Evolutionary conservation across 805 yeast species (phyloP), one percentile per base, ranked within the genome.

Genomic region (Hanseniaspora opuntiae): DNA sequence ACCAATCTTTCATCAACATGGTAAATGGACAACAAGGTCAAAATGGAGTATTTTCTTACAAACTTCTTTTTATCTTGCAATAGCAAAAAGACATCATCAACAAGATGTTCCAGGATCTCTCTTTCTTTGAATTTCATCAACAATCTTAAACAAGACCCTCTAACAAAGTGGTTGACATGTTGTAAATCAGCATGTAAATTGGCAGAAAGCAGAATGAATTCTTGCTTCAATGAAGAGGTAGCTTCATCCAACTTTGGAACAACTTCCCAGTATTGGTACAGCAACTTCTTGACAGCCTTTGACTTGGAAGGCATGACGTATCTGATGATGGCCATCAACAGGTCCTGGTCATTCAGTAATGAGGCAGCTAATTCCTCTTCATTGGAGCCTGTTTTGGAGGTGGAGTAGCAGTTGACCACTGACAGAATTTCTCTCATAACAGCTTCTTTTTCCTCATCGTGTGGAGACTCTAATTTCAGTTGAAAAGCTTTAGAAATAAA

Each of bases 171-270:
- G 73, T 93, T 93, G 50, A 98, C 96, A 70, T 94, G 98, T 70
- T 89, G 97, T 61, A 93, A 77, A 67, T 93, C 99, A 68, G 88
- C 89, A 69, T 93, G 95, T 63, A 93, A 87, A 52, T 97, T 96
- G 68, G 94, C 94, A 73, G 97, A 93, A 49, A 90, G 97, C 58
- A 93, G 78, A 69, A 94, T 90, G 97, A 93, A 93, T 71, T 93
- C 99, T 68, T 90, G 97, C 71, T 86, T 86, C 75, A 94, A 78
- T 67, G 86, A 87, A 4, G 97, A 97, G 52, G 84, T 84, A 11
- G 49, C 45, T 37, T 75, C 73, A 61, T 87, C 95, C 59, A 84
- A 73, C 70, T 94, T 94, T 54, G 96, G 94, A 65, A 96, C 94
- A 54, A 90, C 86, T 69, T 93, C 99, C 97, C 97, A 93, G 73